Evolutionary conservation across 2,329 filamentous ascomycete species (phyloP), one percentile per base, ranked within the genome.

Genomic region (Clonostachys rhizophaga): DNA sequence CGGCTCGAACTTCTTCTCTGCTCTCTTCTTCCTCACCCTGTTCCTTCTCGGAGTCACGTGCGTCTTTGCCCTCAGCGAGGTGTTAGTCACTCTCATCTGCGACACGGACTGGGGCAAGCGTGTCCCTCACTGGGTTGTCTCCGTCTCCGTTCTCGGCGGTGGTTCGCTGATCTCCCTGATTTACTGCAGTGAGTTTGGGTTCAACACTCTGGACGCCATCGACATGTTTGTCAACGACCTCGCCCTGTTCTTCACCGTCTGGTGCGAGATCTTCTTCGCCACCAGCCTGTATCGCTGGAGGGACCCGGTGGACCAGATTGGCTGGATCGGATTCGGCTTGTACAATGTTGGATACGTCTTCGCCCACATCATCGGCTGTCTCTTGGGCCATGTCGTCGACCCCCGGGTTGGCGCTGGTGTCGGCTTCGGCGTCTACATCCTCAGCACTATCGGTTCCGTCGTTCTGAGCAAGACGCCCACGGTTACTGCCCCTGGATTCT

Each of bases 121-220:
- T 63, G 1, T 67, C 63, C 16, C 70, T 69, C 10, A 56, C 2
- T 57, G 53, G 45, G 33, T 61, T 7, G 67, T 80, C 13, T 73
- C 76, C 14, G 76, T 74, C 0, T 57, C 49, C 0, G 55, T 79
- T 11, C 69, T 71, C 11, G 17, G 78, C 0, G 34, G 71, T 0
- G 75, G 68, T 0, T 75, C 73, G 42, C 61, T 78, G 2, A 63
- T 78, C 42, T 75, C 71, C 12, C 58, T 81, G 3, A 68, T 74
- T 0, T 80, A 79, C 51, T 78, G 75, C 56, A 78, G 76, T 0
- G 65, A 78, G 39, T 78, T 79, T 34, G 76, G 76, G 0, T 79
- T 75, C 54, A 71, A 73, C 47, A 60, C 75, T 0, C 63, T 79
- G 0, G 71, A 76, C 47, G 76, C 74, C 0, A 65, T 79, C 5